A percentile compares a stretch with the other conserved stretches of the same genome.
Evolutionary conservation across 805 yeast genomes (phyloP).

Genomic region (Geotrichum ghanense): DNA sequence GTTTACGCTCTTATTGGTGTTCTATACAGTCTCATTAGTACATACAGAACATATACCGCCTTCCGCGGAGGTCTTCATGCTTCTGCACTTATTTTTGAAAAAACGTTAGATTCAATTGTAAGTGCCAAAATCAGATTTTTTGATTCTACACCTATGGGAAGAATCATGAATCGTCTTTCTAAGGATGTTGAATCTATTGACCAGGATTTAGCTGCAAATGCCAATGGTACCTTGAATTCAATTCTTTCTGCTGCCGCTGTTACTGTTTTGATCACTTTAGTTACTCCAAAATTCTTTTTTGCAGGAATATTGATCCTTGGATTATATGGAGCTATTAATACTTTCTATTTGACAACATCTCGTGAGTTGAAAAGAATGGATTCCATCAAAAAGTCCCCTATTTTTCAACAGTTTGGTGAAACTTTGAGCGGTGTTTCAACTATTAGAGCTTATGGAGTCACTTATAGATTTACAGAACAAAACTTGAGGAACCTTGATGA

Average conservation of each 20-base stretch:
- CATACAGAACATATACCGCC: slow-evolving; percentile 46
- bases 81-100: slow-evolving; percentile 60
- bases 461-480: slow-evolving; percentile 69
- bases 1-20: slow-evolving; percentile 66
- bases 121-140: slow-evolving; percentile 80
- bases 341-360: slow-evolving; percentile 65
- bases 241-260: slow-evolving; percentile 57
- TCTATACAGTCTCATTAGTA: slow-evolving; percentile 42
- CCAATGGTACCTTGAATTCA: slow-evolving; percentile 61
- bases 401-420: slow-evolving; percentile 93
- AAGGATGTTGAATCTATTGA: slow-evolving; percentile 91
- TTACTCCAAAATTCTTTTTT: slow-evolving; percentile 75
- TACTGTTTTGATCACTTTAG: slow-evolving; percentile 58
- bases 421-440: slow-evolving; percentile 87
- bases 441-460: slow-evolving; percentile 92
- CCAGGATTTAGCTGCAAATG: slow-evolving; percentile 76
- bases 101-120: slow-evolving; percentile 50
- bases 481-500: slow-evolving; percentile 71
- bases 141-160: slow-evolving; percentile 91
- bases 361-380: slow-evolving; percentile 89
- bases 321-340: slow-evolving; percentile 61
- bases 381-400: slow-evolving; percentile 84
- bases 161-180: slow-evolving; percentile 93
- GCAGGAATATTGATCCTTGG: slow-evolving; percentile 57
- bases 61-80: slow-evolving; percentile 68